Percentiles rank a stretch among this genome's conserved stretches.
These are phyloP conservation scores for Malassezia cuniculi DNA, from an alignment of 1,284 basidiomycete genomes.

Conservation along the genomic window DNA sequence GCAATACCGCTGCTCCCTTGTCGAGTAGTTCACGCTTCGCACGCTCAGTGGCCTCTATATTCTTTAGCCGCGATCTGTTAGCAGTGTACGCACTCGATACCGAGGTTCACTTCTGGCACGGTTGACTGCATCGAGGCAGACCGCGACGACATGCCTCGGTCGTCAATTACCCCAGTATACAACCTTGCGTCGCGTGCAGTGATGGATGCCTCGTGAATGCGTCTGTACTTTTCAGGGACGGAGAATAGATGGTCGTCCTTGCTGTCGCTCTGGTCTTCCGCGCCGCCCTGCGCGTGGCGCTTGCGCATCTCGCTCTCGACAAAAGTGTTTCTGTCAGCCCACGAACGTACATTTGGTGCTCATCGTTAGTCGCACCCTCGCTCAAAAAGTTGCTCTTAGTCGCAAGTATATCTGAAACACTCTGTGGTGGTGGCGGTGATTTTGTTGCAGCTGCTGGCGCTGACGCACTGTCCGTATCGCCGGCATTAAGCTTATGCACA, in stretches of 20 bases:
- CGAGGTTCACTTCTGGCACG: conserved; percentile 11
- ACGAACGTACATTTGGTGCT: background rate
- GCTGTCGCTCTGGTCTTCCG: background rate
- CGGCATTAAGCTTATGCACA: background rate
- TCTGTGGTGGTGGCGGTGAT: too few relatives aligned
- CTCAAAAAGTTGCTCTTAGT: conserved; percentile 1
- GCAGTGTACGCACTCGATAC: background rate
- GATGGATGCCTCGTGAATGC: background rate
- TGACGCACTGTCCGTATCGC: too few relatives aligned
- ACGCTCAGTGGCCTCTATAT: conserved; percentile 12
- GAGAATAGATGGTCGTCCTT: background rate
- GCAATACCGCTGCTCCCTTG: background rate
- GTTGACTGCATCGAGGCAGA: background rate
- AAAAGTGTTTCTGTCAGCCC: background rate
- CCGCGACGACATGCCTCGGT: background rate
- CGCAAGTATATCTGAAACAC: too few relatives aligned
- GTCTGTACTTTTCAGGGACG: conserved; percentile 2
- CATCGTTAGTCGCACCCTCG: background rate
- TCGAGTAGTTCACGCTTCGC: conserved; percentile 5
- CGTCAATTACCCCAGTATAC: background rate
- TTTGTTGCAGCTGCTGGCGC: too few relatives aligned
- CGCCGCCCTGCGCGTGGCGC: background rate
- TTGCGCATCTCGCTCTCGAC: conserved; percentile 5
- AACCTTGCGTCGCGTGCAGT: too few relatives aligned
- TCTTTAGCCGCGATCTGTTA: conserved; percentile 5